A percentile compares a stretch with the other conserved stretches of the same genome.
phyloP scores from a whole-genome alignment of 1,284 basidiomycete species.

The Rhizoctonia solani region DNA sequence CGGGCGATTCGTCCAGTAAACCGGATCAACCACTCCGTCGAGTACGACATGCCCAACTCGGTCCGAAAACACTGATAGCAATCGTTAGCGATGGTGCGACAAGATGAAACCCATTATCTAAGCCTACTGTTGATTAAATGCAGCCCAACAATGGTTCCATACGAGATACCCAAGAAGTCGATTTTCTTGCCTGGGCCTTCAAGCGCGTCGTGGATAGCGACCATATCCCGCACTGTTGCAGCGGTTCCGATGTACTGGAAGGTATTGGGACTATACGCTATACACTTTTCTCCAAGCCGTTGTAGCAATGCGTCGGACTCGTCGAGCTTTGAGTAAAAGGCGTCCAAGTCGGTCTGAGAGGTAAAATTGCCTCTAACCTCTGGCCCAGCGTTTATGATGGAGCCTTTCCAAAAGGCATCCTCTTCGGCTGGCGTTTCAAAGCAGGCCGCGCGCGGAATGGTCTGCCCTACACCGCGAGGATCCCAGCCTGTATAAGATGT shows the following conservation, averaged over 20 bases:
- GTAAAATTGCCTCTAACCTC: slow-evolving; percentile 33
- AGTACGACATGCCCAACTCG: slow-evolving; percentile 36
- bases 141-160: slow-evolving; percentile 38
- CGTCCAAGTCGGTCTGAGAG: slow-evolving; percentile 7
- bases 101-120: not conserved
- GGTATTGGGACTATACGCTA: slow-evolving; percentile 12
- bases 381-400: slow-evolving; percentile 13
- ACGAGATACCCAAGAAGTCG: slow-evolving; percentile 38
- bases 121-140: slow-evolving; percentile 35
- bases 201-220: slow-evolving; percentile 35
- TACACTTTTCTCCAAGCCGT: slow-evolving; percentile 19
- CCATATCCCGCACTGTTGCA: slow-evolving; percentile 35
- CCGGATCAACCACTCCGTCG: slow-evolving; percentile 33
- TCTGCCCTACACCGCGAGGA: slow-evolving; percentile 38
- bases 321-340: slow-evolving; percentile 31
- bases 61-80: slow-evolving; percentile 28
- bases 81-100: too few species aligned
- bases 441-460: not conserved
- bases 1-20: slow-evolving; percentile 3
- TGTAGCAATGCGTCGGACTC: not conserved
- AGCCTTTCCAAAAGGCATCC: slow-evolving; percentile 11
- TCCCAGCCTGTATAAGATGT: slow-evolving; percentile 36
- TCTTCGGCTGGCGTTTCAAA: slow-evolving; percentile 1
- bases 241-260: slow-evolving; percentile 37
- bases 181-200: slow-evolving; percentile 32